A percentile compares a stretch with the other conserved stretches of the same genome.
These are phyloP conservation scores for Beauveria australis DNA, from an alignment of 2,329 filamentous ascomycete species.

Conservation along the genomic window DNA sequence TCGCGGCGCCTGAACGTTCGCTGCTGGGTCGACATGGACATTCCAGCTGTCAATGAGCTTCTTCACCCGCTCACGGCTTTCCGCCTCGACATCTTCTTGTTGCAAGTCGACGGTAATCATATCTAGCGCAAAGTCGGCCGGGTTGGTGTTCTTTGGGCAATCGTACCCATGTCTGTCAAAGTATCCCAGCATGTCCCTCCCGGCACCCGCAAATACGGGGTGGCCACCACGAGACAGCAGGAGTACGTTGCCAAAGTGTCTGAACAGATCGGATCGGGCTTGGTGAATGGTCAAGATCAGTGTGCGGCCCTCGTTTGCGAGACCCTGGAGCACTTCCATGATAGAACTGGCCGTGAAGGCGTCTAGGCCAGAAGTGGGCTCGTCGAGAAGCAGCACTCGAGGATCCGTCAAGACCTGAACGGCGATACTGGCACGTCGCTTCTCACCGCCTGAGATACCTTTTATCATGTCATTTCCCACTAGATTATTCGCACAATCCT, in stretches of 20 bases:
- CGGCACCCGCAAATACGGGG: constrained; percentile 59
- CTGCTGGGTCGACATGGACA: constrained; percentile 1
- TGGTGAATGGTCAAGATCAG: constrained; percentile 73
- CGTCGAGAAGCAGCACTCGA: constrained; percentile 63
- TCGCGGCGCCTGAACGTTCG: constrained; percentile 12
- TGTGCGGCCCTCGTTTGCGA: constrained; percentile 66
- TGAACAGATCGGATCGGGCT: constrained; percentile 64
- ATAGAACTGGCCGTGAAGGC: constrained; percentile 73
- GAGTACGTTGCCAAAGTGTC: constrained; percentile 62
- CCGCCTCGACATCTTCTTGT: constrained; percentile 51
- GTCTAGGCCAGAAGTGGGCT: constrained; percentile 69
- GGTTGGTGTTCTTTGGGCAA: constrained; percentile 64
- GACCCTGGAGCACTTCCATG: constrained; percentile 61
- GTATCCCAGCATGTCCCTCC: constrained; percentile 55
- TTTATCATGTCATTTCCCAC: constrained; percentile 66
- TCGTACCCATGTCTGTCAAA: constrained; percentile 52
- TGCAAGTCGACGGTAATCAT: constrained; percentile 70
- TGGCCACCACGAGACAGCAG: constrained; percentile 62
- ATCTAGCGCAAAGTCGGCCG: constrained; percentile 70
- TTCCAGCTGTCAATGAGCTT: constrained; percentile 54
- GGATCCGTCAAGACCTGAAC: constrained; percentile 72
- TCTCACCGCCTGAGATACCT: constrained; percentile 73
- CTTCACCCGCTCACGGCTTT: constrained; percentile 54
- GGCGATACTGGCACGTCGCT: constrained; percentile 68
- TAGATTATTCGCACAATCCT: constrained; percentile 68